phyloP scores from a whole-genome alignment of 169 alveolate species.

The Theileria equi region DNA sequence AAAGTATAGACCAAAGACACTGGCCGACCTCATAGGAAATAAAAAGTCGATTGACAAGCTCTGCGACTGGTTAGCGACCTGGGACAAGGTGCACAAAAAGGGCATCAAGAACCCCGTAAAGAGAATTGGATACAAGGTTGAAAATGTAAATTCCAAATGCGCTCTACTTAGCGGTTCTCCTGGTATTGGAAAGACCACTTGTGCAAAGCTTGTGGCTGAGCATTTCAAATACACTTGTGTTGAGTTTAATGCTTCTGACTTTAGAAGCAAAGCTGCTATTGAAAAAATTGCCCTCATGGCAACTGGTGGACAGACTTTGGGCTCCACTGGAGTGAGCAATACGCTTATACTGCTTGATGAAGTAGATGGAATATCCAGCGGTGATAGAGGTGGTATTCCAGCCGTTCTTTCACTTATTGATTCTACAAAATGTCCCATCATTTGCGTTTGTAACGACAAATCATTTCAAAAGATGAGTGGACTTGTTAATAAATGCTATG shows the following conservation, averaged over 20 bases:
- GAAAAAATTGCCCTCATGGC: conserved; percentile 79
- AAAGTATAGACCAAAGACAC: conserved; percentile 89
- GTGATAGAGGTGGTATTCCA: conserved; percentile 96
- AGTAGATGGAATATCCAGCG: conserved; percentile 97
- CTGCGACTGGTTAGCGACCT: conserved; percentile 90
- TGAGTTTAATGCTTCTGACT: conserved; percentile 96
- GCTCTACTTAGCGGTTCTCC: conserved; percentile 97
- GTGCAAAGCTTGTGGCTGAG: conserved; percentile 89
- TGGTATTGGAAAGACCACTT: conserved; percentile 97
- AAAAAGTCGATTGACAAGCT: conserved; percentile 80
- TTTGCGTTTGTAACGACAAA: conserved; percentile 95
- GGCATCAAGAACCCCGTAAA: conserved; percentile 76
- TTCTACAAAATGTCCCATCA: conserved; percentile 91
- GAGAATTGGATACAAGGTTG: conserved; percentile 28
- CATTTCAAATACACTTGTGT: conserved; percentile 85
- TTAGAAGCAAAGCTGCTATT: conserved; percentile 89
- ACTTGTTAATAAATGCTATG: conserved; percentile 86
- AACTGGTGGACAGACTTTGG: conserved; percentile 76
- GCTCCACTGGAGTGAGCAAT: conserved; percentile 58
- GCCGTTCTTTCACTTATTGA: conserved; percentile 92
- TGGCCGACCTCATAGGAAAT: conserved; percentile 91
- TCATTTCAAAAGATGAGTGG: conserved; percentile 69
- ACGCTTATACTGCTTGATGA: conserved; percentile 93
- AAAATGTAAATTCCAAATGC: conserved; percentile 71
- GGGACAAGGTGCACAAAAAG: conserved; percentile 87